A percentile compares a stretch with the other conserved stretches of the same genome.
phyloP scores from a whole-genome alignment of 176 grass and related monocot genomes.

The Poa pratensis region DNA sequence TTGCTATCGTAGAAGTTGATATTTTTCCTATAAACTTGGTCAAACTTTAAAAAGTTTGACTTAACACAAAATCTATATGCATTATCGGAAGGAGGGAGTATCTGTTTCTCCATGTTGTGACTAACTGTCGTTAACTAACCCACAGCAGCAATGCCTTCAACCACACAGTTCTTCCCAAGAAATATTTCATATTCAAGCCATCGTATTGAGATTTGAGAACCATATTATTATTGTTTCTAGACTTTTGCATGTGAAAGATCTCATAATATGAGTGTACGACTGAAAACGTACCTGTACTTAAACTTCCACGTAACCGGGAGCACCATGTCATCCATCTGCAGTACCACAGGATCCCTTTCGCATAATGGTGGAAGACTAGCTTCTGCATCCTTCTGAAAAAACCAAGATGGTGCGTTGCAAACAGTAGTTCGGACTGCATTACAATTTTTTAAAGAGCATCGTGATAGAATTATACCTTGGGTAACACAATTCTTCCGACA shows the following conservation, averaged over 20 bases:
- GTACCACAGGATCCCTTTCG: slow-evolving; percentile 69
- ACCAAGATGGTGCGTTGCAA: background rate
- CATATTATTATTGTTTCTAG: background rate
- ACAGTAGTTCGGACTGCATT: slow-evolving; percentile 22
- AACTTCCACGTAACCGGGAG: slow-evolving; percentile 83
- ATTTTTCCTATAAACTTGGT: slow-evolving; percentile 3
- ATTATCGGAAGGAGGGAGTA: background rate
- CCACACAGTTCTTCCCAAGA: slow-evolving; percentile 31
- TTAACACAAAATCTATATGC: background rate
- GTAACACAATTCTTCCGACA: slow-evolving; percentile 85
- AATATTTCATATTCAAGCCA: slow-evolving; percentile 14
- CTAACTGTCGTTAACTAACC: slow-evolving; percentile 19
- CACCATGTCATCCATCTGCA: slow-evolving; percentile 82
- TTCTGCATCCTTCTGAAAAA: slow-evolving; percentile 86
- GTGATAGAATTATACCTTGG: slow-evolving; percentile 62
- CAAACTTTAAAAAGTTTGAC: background rate
- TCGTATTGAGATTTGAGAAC: background rate
- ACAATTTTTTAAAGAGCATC: slow-evolving; percentile 16
- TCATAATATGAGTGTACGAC: background rate
- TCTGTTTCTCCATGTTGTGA: background rate
- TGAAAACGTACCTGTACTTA: slow-evolving; percentile 71
- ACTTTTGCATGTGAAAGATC: slow-evolving; percentile 8
- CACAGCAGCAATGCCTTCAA: slow-evolving; percentile 10
- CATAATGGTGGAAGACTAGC: slow-evolving; percentile 76
- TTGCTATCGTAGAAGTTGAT: background rate